Base-by-base conservation (phyloP, 306 rosid species). In the Biancaea sappan region DNA sequence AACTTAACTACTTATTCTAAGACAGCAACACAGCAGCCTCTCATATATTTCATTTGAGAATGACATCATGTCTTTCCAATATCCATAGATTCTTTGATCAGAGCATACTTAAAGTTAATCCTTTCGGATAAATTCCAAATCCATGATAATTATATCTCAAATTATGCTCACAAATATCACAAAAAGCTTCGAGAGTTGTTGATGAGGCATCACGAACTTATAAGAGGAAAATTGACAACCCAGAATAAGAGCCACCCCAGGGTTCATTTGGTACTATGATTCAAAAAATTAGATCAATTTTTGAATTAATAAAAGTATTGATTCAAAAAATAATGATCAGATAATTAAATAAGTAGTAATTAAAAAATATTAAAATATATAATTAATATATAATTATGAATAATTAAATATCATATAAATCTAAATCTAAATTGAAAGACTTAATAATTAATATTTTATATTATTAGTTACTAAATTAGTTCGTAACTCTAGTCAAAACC, bases 61-160 rank as follows among this genome's bases (percentile, higher is more conserved):
- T 78, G 84, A 75, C 67, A 65, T 75, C 77, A 81, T 10, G 10
- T 60, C 77, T 76, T 73, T 53, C 14, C 11, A 37, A 4, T 6
- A 41, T 44, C 66, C 62, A 73, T 53, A 35, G 46, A 38, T 37
- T 62, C 6, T 62, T 19, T 52, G 29, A 64, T 12, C 80, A 35
- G 34, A 60, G 56, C 68, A 51, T 34, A 8, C n/a, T n/a, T n/a
- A 14, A n/a, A 4, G 10, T 56, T 44, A 58, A 44, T 40, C 53
- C 48, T 81, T 70, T 28, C 41, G 43, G 3, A 34, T 26, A 64
- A 52, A 60, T 43, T 63, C 74, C 65, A 60, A 80, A 48, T 32
- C 32, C 71, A 77, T 68, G 50, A 70, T 53, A 46, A 50, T 50
- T 40, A 53, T 66, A 62, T 58, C 77, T 40, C 32, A 29, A 81